A percentile compares a stretch with the other conserved stretches of the same genome.
These are phyloP conservation scores for Colletotrichum simmondsii DNA, from an alignment of 2,329 filamentous ascomycete genomes.

Conservation along the genomic window DNA sequence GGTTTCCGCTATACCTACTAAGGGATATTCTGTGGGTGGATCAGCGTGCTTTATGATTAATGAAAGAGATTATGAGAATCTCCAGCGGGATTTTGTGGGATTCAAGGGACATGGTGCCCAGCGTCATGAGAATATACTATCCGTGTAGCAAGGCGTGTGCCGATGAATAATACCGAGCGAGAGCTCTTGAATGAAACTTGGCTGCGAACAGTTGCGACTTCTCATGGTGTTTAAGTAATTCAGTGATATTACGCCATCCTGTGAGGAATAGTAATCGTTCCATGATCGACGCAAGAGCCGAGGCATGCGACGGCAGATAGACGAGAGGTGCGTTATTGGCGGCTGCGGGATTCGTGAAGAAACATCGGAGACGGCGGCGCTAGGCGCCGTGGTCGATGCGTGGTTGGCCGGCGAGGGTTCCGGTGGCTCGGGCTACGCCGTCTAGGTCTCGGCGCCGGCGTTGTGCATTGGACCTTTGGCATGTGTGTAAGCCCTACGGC, in stretches of 20 bases:
- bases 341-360: slow-evolving; percentile 21
- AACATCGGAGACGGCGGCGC: neutral
- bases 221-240: slow-evolving; percentile 3
- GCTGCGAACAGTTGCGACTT: neutral
- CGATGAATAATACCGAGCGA: neutral
- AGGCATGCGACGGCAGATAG: slow-evolving; percentile 13
- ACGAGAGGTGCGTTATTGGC: slow-evolving; percentile 17
- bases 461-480: neutral
- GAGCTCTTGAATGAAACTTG: neutral
- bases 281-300: neutral
- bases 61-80: neutral
- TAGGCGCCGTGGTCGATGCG: neutral
- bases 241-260: neutral
- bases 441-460: slow-evolving; percentile 13
- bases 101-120: neutral
- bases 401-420: slow-evolving; percentile 13
- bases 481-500: neutral
- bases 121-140: slow-evolving; percentile 1
- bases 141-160: neutral
- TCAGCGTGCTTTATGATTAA: neutral
- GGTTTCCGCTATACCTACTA: slow-evolving; percentile 50
- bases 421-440: neutral
- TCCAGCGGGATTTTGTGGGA: neutral
- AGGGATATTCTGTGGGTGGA: neutral
- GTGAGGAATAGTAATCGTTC: neutral